Base-by-base conservation (phyloP, 179 eudicot genomes). In the Heliamphora pulchella region DNA sequence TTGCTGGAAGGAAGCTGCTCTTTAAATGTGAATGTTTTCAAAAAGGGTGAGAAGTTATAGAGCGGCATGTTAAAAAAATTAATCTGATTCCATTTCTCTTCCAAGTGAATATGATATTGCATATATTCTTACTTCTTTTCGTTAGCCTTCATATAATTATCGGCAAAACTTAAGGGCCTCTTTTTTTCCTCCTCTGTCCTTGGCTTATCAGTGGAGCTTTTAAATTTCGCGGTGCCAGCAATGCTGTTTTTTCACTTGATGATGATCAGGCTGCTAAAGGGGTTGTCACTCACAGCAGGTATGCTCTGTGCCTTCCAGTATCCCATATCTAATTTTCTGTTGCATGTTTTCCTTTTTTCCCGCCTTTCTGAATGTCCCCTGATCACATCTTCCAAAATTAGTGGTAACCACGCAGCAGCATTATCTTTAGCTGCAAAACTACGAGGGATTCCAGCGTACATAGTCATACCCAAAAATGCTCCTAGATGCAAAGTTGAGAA, bases 261-360 rank as follows among this genome's bases (percentile, higher is more conserved):
- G 87, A 90, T 8, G 87, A 89, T 79, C 86, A 91, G 80, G 98
- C 98, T 44, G 87, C 89, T 46, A 92, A 87, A 83, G 99, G 99
- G 22, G 99, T 96, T 47, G 92, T 92, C 79, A 96, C 99, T 59
- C 99, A 96, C 71, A 96, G 99, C 91, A 93, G 99, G 98, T 95
- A 78, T 64, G 14, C 72, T 80, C 50, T 71, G 14, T 11, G n/a
- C 76, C 48, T 53, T 39, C 22, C 2, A 46, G 9, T 59, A 17
- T 2, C 53, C 61, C 39, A 1, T 57, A 54, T 7, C 57, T 57
- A 41, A 51, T 51, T 39, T 22, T 63, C 10, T 43, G 11, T 0
- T 9, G 13, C 8, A 44, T 47, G 48, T 50, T 71, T 73, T 9
- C 22, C 22, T 41, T 41, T 31, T 31, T 31, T 31, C 31, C 31